Percentiles rank a stretch among this genome's conserved stretches.
Evolutionary conservation across 1,139 yeast species (phyloP).

Genomic region (Casaregolazyma suthepensis): DNA sequence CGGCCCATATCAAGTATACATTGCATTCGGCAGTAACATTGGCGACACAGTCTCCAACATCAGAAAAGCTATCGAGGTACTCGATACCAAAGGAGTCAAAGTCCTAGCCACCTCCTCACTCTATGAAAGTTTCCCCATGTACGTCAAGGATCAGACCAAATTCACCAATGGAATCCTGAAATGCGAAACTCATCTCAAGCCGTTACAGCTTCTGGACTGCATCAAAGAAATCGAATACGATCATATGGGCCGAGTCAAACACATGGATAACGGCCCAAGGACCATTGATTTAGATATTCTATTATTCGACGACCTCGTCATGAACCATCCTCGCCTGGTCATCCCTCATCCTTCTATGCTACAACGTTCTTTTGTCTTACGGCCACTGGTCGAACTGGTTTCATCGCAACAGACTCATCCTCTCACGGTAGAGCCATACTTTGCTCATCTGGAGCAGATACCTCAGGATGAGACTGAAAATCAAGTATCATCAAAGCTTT

Average conservation of each 20-base stretch:
- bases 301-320: conserved; percentile 54
- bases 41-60: conserved; percentile 69
- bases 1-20: conserved; percentile 50
- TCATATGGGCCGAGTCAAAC: conserved; percentile 63
- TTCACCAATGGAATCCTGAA: conserved; percentile 81
- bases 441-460: conserved; percentile 59
- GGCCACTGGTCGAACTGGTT: conserved; percentile 78
- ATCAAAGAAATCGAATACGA: conserved; percentile 75
- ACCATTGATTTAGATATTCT: conserved; percentile 83
- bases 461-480: conserved; percentile 32
- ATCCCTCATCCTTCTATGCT: conserved; percentile 87
- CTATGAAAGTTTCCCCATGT: conserved; percentile 92
- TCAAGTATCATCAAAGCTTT: conserved; percentile 29
- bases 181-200: conserved; percentile 50
- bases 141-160: conserved; percentile 68
- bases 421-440: conserved; percentile 73
- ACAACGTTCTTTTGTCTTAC: conserved; percentile 83
- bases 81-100: conserved; percentile 40
- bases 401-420: conserved; percentile 67
- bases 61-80: conserved; percentile 45
- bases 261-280: conserved; percentile 86
- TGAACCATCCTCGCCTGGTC: conserved; percentile 52
- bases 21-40: conserved; percentile 86
- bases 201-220: conserved; percentile 53
- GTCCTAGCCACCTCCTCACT: conserved; percentile 66